Evolutionary conservation across 331 rosid genomes (phyloP), one percentile per base, ranked within the genome.

Genomic region (Quercus lobata): DNA sequence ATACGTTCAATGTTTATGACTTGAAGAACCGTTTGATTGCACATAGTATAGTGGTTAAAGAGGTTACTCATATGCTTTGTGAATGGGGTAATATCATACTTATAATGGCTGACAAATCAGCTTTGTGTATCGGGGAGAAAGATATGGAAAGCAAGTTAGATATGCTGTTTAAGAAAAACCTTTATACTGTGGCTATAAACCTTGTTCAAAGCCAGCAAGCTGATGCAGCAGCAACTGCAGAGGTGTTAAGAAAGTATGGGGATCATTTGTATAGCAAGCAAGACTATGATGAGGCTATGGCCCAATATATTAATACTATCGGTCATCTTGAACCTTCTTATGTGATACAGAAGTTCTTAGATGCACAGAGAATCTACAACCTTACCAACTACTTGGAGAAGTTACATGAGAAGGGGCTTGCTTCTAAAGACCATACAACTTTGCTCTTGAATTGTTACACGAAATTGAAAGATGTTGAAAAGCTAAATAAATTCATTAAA

Each of bases 61-160:
- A 90, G 72, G 96, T 95, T 84, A 92, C 99, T 70, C 96, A 92
- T 85, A 87, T 95, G 96, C 97, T 95, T 49, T 93, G 89, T 82
- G 99, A 95, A 79, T 93, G 99, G 99, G 99, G 99, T 57, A 92
- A 88, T 84, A 90, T 95, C 80, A 84, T 95, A 82, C 97, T 95
- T 71, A 81, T 95, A 77, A 93, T 89, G 99, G 81, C 82, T 41
- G 97, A 95, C 84, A 94, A 91, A 61, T 90, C 99, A 37, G 92
- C 92, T 82, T 86, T 93, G 69, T 95, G 97, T 84, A 84, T 93
- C 70, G 97, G 99, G 79, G 99, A 95, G 88, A 95, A 95, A 82
- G 99, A 95, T 84, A 95, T 95, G 99, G 99, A 95, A 92, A 95
- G 97, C 96, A 95, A 95, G 85, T 84, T 95, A 86, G 97, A 95